A percentile compares a stretch with the other conserved stretches of the same genome.
These are phyloP conservation scores for Gossypium gossypioides DNA, from an alignment of 441 rosid species.

Conservation along the genomic window DNA sequence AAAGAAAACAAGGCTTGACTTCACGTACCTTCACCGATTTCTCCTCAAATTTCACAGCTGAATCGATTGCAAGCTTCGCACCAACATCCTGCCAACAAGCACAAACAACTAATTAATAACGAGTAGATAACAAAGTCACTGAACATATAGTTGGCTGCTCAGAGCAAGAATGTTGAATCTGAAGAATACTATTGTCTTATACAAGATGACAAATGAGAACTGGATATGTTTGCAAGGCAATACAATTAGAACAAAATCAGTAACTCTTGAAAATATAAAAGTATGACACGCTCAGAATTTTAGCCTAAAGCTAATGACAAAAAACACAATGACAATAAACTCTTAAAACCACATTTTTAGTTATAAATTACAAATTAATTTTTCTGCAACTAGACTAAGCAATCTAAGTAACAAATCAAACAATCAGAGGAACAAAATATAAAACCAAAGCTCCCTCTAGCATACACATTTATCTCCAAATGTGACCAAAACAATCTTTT, in stretches of 20 bases:
- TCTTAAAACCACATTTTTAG: neutral
- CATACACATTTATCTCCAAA: neutral
- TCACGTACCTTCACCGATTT: constrained; percentile 41
- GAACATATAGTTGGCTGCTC: neutral
- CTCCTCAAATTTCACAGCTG: constrained; percentile 37
- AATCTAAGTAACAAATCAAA: neutral
- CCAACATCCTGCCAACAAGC: constrained; percentile 35
- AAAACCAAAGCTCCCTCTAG: neutral
- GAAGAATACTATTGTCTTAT: neutral
- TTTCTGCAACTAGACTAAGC: neutral
- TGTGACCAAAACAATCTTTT: neutral
- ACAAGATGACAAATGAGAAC: neutral
- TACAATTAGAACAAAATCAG: neutral
- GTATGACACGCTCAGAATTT: neutral
- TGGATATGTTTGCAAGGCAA: neutral
- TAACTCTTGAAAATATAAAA: neutral
- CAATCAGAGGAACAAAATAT: neutral
- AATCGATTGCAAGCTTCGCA: constrained; percentile 34
- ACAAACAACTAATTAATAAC: neutral
- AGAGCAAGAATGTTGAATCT: neutral
- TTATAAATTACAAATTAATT: neutral
- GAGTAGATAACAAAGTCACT: neutral
- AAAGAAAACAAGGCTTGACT: neutral
- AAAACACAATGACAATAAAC: neutral
- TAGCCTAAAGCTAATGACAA: neutral